Evolutionary conservation across 148 eudicot species (phyloP).

Genomic region (Chenopodium formosanum): DNA sequence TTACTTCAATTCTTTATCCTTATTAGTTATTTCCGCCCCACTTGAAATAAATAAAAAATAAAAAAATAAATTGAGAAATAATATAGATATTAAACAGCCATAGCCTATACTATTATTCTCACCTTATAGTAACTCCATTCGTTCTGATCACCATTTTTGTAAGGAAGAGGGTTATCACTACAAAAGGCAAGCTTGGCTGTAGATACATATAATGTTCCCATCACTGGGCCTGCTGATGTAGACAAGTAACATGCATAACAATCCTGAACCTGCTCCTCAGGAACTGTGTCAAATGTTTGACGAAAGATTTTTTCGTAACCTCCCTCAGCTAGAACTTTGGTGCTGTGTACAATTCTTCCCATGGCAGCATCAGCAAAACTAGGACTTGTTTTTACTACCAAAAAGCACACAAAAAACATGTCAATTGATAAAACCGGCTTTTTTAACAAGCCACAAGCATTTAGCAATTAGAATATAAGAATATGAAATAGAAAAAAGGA

Average conservation of each 20-base stretch:
- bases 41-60: no score
- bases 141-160: constrained; percentile 65
- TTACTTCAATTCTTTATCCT: not conserved
- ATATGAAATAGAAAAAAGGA: not conserved
- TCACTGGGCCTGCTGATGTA: constrained; percentile 94
- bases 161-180: constrained; percentile 91
- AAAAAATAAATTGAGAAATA: no score
- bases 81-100: no score
- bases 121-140: constrained; percentile 99
- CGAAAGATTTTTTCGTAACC: constrained; percentile 86
- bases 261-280: constrained; percentile 74
- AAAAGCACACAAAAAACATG: constrained; percentile 13
- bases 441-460: not conserved
- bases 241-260: constrained; percentile 87
- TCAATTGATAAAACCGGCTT: not conserved
- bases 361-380: constrained; percentile 91
- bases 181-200: constrained; percentile 91
- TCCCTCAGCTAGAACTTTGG: constrained; percentile 93
- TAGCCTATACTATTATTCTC: constrained; percentile 2
- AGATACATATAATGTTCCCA: constrained; percentile 83
- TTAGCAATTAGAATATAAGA: not conserved
- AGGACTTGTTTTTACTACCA: constrained; percentile 82
- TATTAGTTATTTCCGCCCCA: not conserved
- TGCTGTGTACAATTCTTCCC: constrained; percentile 94
- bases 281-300: constrained; percentile 86